Evolutionary conservation across 345 rosid species (phyloP).

Genomic region (Eucalyptus tenuipes): DNA sequence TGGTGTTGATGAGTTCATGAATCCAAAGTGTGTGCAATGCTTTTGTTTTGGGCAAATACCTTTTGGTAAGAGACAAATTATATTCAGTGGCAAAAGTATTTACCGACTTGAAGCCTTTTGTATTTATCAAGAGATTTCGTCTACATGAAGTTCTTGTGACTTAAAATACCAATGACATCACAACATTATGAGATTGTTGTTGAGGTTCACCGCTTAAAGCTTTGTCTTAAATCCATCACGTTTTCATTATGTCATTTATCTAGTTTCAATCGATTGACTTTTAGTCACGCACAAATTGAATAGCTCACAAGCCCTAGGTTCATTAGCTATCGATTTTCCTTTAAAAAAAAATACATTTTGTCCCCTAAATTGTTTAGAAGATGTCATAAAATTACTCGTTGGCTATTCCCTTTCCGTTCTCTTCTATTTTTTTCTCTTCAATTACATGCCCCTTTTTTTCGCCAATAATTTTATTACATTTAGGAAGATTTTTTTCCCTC

Average conservation of each 20-base stretch:
- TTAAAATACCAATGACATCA: not conserved
- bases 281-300: not conserved
- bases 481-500: not conserved
- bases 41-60: not conserved
- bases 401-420: not conserved
- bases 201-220: not conserved
- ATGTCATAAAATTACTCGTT: not conserved
- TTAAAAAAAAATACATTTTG: not conserved
- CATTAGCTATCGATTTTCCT: not conserved
- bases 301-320: not conserved
- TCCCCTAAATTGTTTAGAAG: not conserved
- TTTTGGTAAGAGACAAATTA: not conserved
- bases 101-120: not conserved
- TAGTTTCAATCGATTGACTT: not conserved
- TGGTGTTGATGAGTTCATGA: not conserved
- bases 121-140: not conserved
- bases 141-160: not conserved
- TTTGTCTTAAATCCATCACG: not conserved
- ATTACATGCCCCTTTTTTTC: not conserved
- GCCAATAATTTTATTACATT: not conserved
- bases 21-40: not conserved
- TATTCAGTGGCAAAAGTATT: not conserved
- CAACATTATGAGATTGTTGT: not conserved
- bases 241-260: not conserved
- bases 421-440: not conserved